phyloP scores from a whole-genome alignment of 2,329 filamentous ascomycete genomes.

The Ophidiomyces ophidiicola region DNA sequence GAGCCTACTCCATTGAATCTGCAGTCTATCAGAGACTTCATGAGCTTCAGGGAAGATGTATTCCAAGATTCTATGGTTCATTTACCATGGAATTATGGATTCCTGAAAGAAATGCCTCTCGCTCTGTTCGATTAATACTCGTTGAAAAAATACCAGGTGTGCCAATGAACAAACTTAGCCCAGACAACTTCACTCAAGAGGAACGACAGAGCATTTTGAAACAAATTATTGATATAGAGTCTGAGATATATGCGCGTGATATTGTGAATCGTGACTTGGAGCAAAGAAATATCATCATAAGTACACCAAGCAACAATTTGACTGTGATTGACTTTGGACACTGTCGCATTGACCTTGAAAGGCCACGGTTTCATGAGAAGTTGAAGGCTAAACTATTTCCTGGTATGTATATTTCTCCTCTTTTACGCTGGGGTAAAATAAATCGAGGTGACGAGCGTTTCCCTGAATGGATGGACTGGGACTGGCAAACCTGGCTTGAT shows the following conservation, averaged over 20 bases:
- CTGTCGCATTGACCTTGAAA: background rate
- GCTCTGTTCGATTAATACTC: slow-evolving; percentile 15
- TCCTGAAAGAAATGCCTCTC: background rate
- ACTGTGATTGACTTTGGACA: background rate
- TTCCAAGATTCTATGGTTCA: slow-evolving; percentile 20
- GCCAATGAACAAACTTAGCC: slow-evolving; percentile 10
- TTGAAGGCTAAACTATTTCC: slow-evolving; percentile 4
- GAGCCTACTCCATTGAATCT: slow-evolving; percentile 4
- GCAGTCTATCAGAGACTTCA: slow-evolving; percentile 10
- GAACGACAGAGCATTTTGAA: slow-evolving; percentile 14
- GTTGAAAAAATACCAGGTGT: slow-evolving; percentile 11
- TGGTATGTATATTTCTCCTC: slow-evolving; percentile 8
- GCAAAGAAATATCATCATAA: slow-evolving; percentile 11
- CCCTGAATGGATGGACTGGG: slow-evolving; percentile 10
- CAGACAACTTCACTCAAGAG: slow-evolving; percentile 8
- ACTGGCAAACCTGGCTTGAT: slow-evolving; percentile 8
- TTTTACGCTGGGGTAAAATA: slow-evolving; percentile 9
- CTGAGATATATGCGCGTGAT: slow-evolving; percentile 12
- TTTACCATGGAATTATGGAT: slow-evolving; percentile 18
- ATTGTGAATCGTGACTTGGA: slow-evolving; percentile 13
- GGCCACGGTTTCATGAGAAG: background rate
- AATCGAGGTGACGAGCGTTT: background rate
- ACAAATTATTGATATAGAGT: slow-evolving; percentile 12
- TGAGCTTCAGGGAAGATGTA: slow-evolving; percentile 16
- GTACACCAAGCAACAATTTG: background rate